Percentiles rank a stretch among this genome's conserved stretches.
Conservation (phyloP, 192 early-diverging fungal genomes). For the Diversispora eburnea region DNA sequence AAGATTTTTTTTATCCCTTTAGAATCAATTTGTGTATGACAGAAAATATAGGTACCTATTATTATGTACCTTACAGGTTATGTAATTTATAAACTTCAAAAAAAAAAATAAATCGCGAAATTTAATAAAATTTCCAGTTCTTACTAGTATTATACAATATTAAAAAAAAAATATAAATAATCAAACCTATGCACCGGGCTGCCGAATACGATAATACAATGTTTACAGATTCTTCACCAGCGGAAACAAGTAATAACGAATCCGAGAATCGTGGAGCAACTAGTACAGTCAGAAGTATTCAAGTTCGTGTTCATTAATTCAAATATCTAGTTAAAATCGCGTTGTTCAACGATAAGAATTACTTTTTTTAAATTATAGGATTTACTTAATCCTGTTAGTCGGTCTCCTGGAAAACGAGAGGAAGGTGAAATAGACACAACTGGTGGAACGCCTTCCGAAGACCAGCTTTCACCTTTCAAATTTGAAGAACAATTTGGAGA, state of each 20-base stretch:
- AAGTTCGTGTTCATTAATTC: not conserved
- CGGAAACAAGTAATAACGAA: slow-evolving; percentile 9
- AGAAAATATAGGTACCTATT: no score
- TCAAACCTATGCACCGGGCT: not conserved
- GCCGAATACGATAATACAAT: not conserved
- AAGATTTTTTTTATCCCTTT: no score
- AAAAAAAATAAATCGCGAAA: not conserved
- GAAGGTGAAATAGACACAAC: slow-evolving; percentile 9
- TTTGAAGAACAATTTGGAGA: slow-evolving; percentile 16
- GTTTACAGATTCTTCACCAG: slow-evolving; percentile 12
- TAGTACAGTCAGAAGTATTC: slow-evolving; percentile 11
- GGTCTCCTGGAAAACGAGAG: slow-evolving; percentile 20
- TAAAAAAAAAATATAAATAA: not conserved
- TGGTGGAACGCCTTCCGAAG: not conserved
- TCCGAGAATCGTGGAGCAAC: not conserved
- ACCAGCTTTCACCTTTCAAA: slow-evolving; percentile 2
- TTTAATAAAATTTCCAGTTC: no score
- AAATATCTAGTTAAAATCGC: not conserved
- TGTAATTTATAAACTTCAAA: not conserved
- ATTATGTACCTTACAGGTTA: not conserved
- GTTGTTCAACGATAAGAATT: not conserved
- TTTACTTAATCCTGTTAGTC: slow-evolving; percentile 19
- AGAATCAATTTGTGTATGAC: no score
- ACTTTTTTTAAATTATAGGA: slow-evolving; percentile 11
- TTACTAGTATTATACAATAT: not conserved